Base-by-base conservation (phyloP, 2,329 filamentous ascomycete genomes). In the Colletotrichum australisinense region DNA sequence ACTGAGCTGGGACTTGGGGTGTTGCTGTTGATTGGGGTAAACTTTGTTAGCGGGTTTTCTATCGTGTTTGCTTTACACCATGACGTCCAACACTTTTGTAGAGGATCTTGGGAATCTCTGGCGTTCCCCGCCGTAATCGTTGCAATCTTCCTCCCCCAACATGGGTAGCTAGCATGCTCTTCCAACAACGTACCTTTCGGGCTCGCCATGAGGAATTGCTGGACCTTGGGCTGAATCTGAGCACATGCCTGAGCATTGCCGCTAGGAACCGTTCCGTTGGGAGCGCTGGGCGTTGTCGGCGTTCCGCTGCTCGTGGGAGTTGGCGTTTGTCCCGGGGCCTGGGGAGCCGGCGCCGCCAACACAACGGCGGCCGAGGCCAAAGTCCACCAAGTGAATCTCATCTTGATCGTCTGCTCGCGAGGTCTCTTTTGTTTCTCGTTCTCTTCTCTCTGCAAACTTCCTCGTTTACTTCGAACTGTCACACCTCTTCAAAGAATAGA, bases 1-100 rank as follows among this genome's bases (percentile, higher is more conserved):
- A 56, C 19, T 79, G 78, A 11, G 82, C 83, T 1, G 82, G 75
- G 22, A 86, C 78, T n/a, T 79, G 81, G 5, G 81, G 77, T 4
- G 74, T 75, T 22, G 77, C 80, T 22, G 77, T 80, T 79, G 56
- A 12, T 65, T 69, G 26, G 46, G n/a, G 42, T 30, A 19, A 6
- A 22, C 16, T 1, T 7, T 28, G 63, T 74, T 14, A 67, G 63
- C 28, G n/a, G 38, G 16, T n/a, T 19, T 42, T 11, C 32, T 42
- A 7, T 19, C 5, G 6, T 57, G 9, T 4, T 24, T 4, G 42
- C 42, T 3, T 0, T 12, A 5, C 19, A 26, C 26, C 30, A 4
- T 22, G 35, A 19, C 14, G 32, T 42, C 16, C 12, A 26, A 60
- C 12, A 11, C 11, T 24, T 16, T 5, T 8, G 2, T 5, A 38